Evolutionary conservation across 306 rosid genomes (phyloP).

Genomic region (Ormosia emarginata): DNA sequence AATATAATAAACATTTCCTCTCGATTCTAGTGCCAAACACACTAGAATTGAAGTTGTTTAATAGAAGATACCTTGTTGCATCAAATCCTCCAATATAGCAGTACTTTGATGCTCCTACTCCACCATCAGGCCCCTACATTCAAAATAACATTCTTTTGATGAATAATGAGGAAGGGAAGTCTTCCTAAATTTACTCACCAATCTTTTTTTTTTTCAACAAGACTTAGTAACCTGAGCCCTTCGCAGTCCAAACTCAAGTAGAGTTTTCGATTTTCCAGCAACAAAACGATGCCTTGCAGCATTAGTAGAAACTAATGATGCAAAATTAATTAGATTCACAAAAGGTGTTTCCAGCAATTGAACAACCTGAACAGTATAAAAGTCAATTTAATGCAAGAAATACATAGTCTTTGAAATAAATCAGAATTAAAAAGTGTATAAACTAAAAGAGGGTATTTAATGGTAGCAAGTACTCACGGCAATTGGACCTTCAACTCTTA

Average conservation of each 20-base stretch:
- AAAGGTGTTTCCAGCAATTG: slow-evolving; percentile 93
- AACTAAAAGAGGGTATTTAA: neutral
- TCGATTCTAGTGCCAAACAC: neutral
- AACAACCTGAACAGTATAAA: slow-evolving; percentile 60
- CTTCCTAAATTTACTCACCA: neutral
- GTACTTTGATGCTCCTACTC: slow-evolving; percentile 84
- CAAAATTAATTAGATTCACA: slow-evolving; percentile 69
- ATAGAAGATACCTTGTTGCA: slow-evolving; percentile 76
- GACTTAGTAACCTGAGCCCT: slow-evolving; percentile 64
- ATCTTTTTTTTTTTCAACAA: neutral
- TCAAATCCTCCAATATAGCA: slow-evolving; percentile 92
- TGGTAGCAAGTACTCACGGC: slow-evolving; percentile 54
- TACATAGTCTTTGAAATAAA: neutral
- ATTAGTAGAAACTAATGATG: slow-evolving; percentile 87
- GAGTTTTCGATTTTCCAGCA: slow-evolving; percentile 82
- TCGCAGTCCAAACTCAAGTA: slow-evolving; percentile 92
- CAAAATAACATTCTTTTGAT: slow-evolving; percentile 21
- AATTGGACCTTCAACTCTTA: slow-evolving; percentile 80
- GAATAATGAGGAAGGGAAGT: neutral
- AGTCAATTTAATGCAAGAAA: neutral
- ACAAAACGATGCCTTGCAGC: slow-evolving; percentile 94
- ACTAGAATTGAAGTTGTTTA: neutral
- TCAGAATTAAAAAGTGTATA: neutral
- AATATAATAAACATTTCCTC: neutral
- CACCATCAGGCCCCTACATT: slow-evolving; percentile 96